Conservation (phyloP, 1,284 basidiomycete genomes). For the Sanghuangporus sanghuang region DNA sequence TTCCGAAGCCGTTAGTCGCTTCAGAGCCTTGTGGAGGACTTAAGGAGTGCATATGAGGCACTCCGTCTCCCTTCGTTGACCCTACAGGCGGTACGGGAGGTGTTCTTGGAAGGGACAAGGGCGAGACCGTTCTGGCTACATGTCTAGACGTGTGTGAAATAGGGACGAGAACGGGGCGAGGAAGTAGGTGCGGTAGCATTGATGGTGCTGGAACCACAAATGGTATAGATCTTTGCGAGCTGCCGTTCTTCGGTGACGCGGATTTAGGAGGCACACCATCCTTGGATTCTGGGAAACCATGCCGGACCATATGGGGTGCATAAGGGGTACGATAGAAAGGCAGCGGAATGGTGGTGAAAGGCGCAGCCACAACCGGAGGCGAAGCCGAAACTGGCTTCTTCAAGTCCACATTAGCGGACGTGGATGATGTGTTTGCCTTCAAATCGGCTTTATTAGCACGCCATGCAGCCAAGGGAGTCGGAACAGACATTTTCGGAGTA, state of each 20-base stretch:
- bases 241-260: background rate
- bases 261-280: background rate
- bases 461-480: slow-evolving; percentile 2
- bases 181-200: slow-evolving; percentile 2
- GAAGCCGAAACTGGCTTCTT: background rate
- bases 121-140: background rate
- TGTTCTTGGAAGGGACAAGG: background rate
- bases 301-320: background rate
- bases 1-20: background rate
- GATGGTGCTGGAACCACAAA: background rate
- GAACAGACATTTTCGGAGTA: background rate
- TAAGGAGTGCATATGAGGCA: background rate
- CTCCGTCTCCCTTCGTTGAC: too few relatives aligned
- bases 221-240: background rate
- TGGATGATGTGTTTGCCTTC: background rate
- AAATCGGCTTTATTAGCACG: background rate
- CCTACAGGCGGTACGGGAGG: slow-evolving; percentile 1
- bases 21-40: background rate
- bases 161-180: background rate
- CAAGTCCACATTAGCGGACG: background rate
- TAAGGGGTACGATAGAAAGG: background rate
- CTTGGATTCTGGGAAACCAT: background rate
- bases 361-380: background rate
- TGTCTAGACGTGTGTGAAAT: background rate
- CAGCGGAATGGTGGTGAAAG: slow-evolving; percentile 10